Evolutionary conservation across 1,284 basidiomycete genomes (phyloP).

Genomic region (Neonothopanus nambi): DNA sequence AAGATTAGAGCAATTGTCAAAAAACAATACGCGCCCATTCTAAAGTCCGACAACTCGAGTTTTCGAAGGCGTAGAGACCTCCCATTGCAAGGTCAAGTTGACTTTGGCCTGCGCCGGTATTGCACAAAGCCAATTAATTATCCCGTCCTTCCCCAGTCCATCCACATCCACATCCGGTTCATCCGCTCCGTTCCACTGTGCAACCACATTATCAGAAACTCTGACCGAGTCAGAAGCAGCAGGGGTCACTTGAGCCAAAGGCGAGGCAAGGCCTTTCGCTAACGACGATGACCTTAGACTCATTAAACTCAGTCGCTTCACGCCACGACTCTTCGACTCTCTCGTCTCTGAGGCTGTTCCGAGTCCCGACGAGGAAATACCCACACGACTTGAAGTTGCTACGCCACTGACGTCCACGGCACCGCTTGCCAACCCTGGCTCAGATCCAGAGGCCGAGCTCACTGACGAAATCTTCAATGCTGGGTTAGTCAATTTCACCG

Average conservation of each 20-base stretch:
- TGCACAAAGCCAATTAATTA: slow-evolving; percentile 28
- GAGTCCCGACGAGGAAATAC: background rate
- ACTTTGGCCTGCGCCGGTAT: slow-evolving; percentile 27
- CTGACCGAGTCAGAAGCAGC: background rate
- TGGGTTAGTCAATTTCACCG: slow-evolving; percentile 12
- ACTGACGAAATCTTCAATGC: background rate
- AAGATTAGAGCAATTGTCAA: no score
- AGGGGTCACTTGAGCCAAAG: background rate
- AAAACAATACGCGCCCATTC: no score
- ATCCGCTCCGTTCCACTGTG: slow-evolving; percentile 25
- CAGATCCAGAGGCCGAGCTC: background rate
- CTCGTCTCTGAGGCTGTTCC: background rate
- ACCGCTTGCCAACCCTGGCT: background rate
- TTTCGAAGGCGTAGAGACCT: slow-evolving; percentile 24
- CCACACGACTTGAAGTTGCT: background rate
- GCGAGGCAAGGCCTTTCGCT: background rate
- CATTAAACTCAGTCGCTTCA: background rate
- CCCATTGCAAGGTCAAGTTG: slow-evolving; percentile 27
- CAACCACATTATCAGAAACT: slow-evolving; percentile 20
- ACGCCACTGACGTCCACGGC: background rate
- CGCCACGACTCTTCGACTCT: background rate
- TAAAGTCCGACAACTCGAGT: slow-evolving; percentile 15
- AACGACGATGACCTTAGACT: background rate
- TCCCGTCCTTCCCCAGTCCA: slow-evolving; percentile 27
- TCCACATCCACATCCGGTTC: slow-evolving; percentile 22